Percentiles rank a stretch among this genome's conserved stretches.
Conservation (phyloP, 495 filamentous ascomycete genomes). For the Cudoniella acicularis region DNA sequence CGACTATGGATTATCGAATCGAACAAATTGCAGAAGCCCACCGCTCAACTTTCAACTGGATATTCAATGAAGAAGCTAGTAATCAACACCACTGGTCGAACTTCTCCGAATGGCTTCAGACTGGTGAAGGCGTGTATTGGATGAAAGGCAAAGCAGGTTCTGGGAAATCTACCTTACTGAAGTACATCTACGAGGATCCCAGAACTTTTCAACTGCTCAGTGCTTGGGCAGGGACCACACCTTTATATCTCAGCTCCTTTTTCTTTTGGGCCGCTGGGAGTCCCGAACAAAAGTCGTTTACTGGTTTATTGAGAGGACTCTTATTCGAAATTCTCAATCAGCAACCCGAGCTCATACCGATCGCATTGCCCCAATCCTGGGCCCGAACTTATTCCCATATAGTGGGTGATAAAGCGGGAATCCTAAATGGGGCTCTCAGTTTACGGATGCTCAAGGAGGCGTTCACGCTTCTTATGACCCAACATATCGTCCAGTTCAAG, state of each 20-base stretch:
- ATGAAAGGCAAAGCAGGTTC: conserved; percentile 36
- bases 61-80: background rate
- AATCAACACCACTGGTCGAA: conserved; percentile 3
- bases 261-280: conserved; percentile 42
- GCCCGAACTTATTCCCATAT: background rate
- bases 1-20: background rate
- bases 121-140: conserved; percentile 29
- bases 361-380: background rate
- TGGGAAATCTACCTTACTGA: conserved; percentile 41
- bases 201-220: conserved; percentile 12
- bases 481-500: conserved; percentile 5
- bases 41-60: background rate
- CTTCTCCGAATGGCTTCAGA: conserved; percentile 24
- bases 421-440: background rate
- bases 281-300: conserved; percentile 36
- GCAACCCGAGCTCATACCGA: conserved; percentile 4
- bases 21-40: background rate
- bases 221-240: conserved; percentile 20
- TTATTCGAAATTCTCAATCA: conserved; percentile 35
- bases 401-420: background rate
- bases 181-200: conserved; percentile 25
- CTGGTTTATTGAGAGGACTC: conserved; percentile 36
- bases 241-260: conserved; percentile 24
- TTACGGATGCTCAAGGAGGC: background rate
- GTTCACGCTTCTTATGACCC: background rate